Evolutionary conservation across 2,329 filamentous ascomycete genomes (phyloP), one percentile per base, ranked within the genome.

Genomic region (Cordyceps tenuipes): DNA sequence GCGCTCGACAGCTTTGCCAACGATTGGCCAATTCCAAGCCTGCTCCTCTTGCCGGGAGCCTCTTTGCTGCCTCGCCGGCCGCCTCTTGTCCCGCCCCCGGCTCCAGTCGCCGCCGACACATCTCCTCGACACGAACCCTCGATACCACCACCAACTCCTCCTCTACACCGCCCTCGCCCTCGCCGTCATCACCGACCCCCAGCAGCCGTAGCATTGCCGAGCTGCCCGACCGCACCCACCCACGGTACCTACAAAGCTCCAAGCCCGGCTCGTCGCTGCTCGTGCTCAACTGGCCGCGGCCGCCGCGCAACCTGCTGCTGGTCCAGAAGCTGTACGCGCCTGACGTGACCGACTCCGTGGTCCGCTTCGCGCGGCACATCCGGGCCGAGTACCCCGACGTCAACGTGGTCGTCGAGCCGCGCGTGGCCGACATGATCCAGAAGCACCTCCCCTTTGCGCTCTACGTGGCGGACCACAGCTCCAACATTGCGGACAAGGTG

Each of bases 321-420:
- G 80, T 85, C 60, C 81, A 82, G 47, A 85, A 85, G 69, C 76
- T 84, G 54, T 80, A 79, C 63, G 78, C 81, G 1, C 77, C 79
- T 0, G 74, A 79, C 12, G 82, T 84, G 17, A 76, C 76, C 17
- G 70, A 76, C 17, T 80, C 81, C 2, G 80, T 81, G 29, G 69
- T 82, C 64, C 75, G 76, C 62, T 84, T 85, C 63, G 81, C 81
- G 64, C 87, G 83, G 66, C 89, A 97, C 72, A 82, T 97, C 61
- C 83, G 86, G 65, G 80, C 79, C 63, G 90, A 90, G 62, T 97
- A 97, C 72, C 87, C 91, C 1, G 83, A 83, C 57, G 83, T 92
- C 63, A 88, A 90, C 67, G 79, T 97, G 53, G 83, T 97, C 12
- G 86, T 97, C 65, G 94, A 97, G 73, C 85, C 82, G 3, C 80